These are phyloP conservation scores for Beta vulgaris DNA, from an alignment of 148 eudicot species.

Conservation along the genomic window DNA sequence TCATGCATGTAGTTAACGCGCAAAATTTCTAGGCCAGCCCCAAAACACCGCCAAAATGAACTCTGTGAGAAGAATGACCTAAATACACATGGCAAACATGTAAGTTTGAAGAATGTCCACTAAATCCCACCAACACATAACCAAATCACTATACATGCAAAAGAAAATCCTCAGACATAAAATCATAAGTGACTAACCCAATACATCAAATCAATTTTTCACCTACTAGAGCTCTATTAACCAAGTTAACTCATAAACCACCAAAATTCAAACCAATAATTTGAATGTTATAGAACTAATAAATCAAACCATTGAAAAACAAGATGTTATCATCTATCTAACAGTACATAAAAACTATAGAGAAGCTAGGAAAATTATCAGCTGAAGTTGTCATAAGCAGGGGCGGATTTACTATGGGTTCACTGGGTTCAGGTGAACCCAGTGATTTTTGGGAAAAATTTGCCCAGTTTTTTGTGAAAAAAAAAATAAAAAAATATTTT, in stretches of 20 bases:
- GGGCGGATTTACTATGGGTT: no score
- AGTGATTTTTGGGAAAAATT: no score
- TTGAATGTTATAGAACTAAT: background rate
- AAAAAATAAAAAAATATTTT: no score
- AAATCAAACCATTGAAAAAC: background rate
- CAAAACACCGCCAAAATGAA: background rate
- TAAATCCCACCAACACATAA: background rate
- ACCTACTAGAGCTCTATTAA: background rate
- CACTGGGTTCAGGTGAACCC: no score
- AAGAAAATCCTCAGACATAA: background rate
- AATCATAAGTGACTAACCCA: background rate
- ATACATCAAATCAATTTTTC: background rate
- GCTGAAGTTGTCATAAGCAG: no score
- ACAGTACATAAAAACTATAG: background rate
- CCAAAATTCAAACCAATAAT: background rate
- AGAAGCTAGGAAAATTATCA: background rate
- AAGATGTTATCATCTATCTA: background rate
- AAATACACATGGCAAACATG: constrained; percentile 3
- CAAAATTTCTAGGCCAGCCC: background rate
- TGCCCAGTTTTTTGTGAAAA: no score
- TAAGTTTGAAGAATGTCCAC: background rate
- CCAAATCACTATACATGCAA: constrained; percentile 1
- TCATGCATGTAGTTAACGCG: no score
- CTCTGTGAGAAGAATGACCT: background rate
- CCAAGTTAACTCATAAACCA: background rate